Conservation (phyloP, 176 grass and related monocot species). For the Lolium multiflorum region DNA sequence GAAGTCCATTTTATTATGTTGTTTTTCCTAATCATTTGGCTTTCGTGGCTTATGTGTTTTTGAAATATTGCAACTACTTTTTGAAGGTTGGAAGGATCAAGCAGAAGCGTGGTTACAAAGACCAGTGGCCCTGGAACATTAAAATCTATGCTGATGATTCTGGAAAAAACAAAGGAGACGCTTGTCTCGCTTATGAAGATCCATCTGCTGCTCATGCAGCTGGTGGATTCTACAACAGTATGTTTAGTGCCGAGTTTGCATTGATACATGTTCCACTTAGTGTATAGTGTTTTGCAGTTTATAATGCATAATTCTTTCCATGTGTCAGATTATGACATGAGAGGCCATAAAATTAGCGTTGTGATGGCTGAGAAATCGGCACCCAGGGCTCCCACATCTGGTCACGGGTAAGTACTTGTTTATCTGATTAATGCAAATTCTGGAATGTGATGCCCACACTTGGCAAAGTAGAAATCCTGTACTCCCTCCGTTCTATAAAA, state of each 20-base stretch:
- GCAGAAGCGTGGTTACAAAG: constrained; percentile 98
- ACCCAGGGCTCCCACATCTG: constrained; percentile 80
- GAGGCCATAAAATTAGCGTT: constrained; percentile 91
- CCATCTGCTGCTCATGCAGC: constrained; percentile 95
- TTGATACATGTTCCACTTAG: constrained; percentile 11
- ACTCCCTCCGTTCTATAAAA: no score
- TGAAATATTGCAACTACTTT: constrained; percentile 26
- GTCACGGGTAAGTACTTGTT: constrained; percentile 72
- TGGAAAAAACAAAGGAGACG: constrained; percentile 96
- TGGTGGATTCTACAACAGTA: constrained; percentile 96
- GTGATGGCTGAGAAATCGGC: constrained; percentile 98
- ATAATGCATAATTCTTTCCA: constrained; percentile 41
- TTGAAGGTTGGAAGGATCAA: constrained; percentile 94
- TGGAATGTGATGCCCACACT: not conserved
- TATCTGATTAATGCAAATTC: constrained; percentile 17
- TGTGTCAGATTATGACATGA: constrained; percentile 88
- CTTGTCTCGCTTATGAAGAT: constrained; percentile 98
- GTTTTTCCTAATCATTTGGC: not conserved
- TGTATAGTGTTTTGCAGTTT: not conserved
- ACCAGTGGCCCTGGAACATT: constrained; percentile 99
- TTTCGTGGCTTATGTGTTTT: not conserved
- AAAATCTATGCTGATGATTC: constrained; percentile 93
- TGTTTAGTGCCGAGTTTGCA: constrained; percentile 26
- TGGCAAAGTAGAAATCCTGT: no score
- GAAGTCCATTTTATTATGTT: not conserved